Evolutionary conservation across 176 grass and related monocot species (phyloP).

Genomic region (Thalia dealbata): DNA sequence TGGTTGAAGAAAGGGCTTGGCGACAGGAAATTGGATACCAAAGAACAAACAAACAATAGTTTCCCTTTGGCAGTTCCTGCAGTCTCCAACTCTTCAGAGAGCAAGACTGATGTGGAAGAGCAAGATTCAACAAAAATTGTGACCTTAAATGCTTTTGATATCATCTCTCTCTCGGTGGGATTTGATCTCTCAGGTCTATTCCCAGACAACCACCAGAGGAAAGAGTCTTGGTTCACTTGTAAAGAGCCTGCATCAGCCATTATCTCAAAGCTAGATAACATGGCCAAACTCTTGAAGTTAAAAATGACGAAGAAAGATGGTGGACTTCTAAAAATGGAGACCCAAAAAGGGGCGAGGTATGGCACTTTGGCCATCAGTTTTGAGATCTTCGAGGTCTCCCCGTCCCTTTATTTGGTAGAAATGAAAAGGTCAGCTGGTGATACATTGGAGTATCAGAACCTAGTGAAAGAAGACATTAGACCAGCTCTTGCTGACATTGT

Average conservation of each 20-base stretch:
- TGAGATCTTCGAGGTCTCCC: slow-evolving; percentile 66
- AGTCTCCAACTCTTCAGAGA: slow-evolving; percentile 15
- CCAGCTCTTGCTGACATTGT: slow-evolving; percentile 83
- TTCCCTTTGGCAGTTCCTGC: slow-evolving; percentile 14
- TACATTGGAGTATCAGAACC: slow-evolving; percentile 64
- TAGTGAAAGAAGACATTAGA: slow-evolving; percentile 70
- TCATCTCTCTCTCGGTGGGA: slow-evolving; percentile 73
- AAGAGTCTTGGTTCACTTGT: slow-evolving; percentile 67
- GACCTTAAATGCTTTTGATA: slow-evolving; percentile 90
- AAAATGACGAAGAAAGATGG: slow-evolving; percentile 73
- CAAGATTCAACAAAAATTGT: slow-evolving; percentile 37
- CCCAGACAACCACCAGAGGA: slow-evolving; percentile 37
- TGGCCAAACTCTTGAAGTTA: slow-evolving; percentile 50
- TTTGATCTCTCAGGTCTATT: slow-evolving; percentile 77
- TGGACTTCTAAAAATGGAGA: slow-evolving; percentile 48
- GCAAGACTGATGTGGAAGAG: slow-evolving; percentile 35
- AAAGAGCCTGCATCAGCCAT: slow-evolving; percentile 40
- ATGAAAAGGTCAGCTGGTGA: slow-evolving; percentile 73
- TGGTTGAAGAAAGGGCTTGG: slow-evolving; percentile 55
- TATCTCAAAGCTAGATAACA: slow-evolving; percentile 55
- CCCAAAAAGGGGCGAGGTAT: slow-evolving; percentile 66
- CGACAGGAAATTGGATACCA: slow-evolving; percentile 20
- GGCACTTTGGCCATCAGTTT: slow-evolving; percentile 60
- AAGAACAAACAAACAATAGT: slow-evolving; percentile 14
- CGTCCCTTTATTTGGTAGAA: slow-evolving; percentile 75